A percentile compares a stretch with the other conserved stretches of the same genome.
Evolutionary conservation across 1,139 yeast genomes (phyloP).

Genomic region (Candida sp.): DNA sequence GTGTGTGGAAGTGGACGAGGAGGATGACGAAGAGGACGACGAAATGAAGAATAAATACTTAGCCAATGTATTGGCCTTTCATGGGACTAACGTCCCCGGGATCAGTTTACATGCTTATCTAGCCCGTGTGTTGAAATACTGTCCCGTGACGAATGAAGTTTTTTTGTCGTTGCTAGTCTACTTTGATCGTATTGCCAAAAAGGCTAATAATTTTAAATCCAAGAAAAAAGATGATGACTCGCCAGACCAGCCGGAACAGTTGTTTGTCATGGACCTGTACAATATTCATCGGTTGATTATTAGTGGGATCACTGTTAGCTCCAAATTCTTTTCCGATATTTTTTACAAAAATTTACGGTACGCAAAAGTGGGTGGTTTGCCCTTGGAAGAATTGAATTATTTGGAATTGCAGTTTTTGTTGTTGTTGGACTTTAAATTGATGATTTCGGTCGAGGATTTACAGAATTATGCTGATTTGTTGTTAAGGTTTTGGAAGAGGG

Average conservation of each 20-base stretch:
- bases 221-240: slow-evolving; percentile 12
- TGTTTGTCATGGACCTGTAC: slow-evolving; percentile 94
- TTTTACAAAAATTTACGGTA: slow-evolving; percentile 95
- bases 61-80: slow-evolving; percentile 84
- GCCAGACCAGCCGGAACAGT: slow-evolving; percentile 35
- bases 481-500: slow-evolving; percentile 79
- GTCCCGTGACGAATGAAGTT: slow-evolving; percentile 98
- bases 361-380: slow-evolving; percentile 97
- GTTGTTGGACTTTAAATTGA: slow-evolving; percentile 78
- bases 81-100: slow-evolving; percentile 95
- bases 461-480: slow-evolving; percentile 88
- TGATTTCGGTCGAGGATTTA: slow-evolving; percentile 88
- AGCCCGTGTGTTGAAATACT: slow-evolving; percentile 86
- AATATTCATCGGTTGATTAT: slow-evolving; percentile 92
- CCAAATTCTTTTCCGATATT: slow-evolving; percentile 93
- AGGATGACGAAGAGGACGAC: slow-evolving; percentile 38
- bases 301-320: slow-evolving; percentile 95
- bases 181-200: slow-evolving; percentile 89
- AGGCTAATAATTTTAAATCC: slow-evolving; percentile 59
- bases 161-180: slow-evolving; percentile 86
- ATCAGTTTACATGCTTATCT: slow-evolving; percentile 87
- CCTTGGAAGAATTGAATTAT: slow-evolving; percentile 89
- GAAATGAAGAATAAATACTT: slow-evolving; percentile 54
- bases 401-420: slow-evolving; percentile 86
- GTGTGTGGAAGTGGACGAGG: slow-evolving; percentile 6